Evolutionary conservation across 1,284 basidiomycete genomes (phyloP), one percentile per base, ranked within the genome.

Genomic region (Rugosomyces carneus): DNA sequence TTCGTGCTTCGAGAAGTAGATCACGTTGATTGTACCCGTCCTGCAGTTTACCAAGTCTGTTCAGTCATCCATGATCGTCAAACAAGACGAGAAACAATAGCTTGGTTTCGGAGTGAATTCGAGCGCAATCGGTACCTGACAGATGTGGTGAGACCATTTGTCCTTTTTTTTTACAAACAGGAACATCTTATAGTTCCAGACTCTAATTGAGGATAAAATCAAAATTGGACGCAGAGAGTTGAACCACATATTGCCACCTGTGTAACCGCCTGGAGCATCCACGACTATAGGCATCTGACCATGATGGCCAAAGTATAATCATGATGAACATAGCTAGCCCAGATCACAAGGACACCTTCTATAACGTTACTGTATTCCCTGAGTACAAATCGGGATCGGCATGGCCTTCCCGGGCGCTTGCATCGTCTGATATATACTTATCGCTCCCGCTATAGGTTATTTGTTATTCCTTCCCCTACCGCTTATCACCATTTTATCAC

Each of bases 61-160:
- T 23, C 55, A 89, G 86, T 62, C 29, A 82, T 89, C 47, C 76
- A 77, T 34, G 76, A 88, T 63, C 69, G 68, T 41, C 56, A 57
- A 41, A 69, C 81, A 24, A 73, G 86, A 44, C 62, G 64, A 51
- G 85, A 89, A 57, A 86, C 85, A 0, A 63, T 86, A 7, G 58
- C 59, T 16, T 89, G 86, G 84, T 76, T 89, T 59, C 78, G 87
- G 19, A 56, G 63, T 40, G 86, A 88, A 62, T 78, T 89, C 53
- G 81, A 87, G 57, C 68, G 78, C 47, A 81, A 79, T 55, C 72
- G 63, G 45, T 58, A 78, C 57, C 57, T 85, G 24, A 62, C 68
- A 7, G 80, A 88, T 59, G 60, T 70, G 52, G 87, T 88, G 45
- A 37, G 66, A 56, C 41, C 16, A 23, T 24, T 36, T 21, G 18